These are phyloP conservation scores for Hanseniaspora mollemarum DNA, from an alignment of 805 yeast species.

Conservation along the genomic window DNA sequence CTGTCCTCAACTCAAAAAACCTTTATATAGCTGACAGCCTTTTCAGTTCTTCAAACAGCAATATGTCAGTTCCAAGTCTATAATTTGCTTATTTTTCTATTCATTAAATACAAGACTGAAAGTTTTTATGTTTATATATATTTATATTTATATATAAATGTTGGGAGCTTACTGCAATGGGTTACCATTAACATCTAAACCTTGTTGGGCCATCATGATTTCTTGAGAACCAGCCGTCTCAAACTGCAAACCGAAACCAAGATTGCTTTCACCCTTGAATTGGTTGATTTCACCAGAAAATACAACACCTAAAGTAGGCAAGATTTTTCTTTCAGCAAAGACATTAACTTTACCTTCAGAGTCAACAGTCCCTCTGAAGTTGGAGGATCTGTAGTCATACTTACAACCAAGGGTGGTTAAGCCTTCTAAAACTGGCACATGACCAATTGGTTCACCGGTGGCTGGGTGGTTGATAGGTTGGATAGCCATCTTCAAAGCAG, in stretches of 20 bases:
- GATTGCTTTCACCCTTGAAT: conserved; percentile 57
- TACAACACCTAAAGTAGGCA: conserved; percentile 79
- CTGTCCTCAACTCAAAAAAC: neutral
- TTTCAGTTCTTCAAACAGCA: neutral
- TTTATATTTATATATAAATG: conserved; percentile 15
- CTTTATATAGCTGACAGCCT: neutral
- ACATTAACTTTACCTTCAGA: conserved; percentile 82
- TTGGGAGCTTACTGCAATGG: conserved; percentile 59
- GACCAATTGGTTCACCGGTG: conserved; percentile 68
- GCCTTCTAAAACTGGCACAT: conserved; percentile 80
- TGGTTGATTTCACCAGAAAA: conserved; percentile 93
- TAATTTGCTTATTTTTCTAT: neutral
- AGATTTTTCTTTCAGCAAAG: conserved; percentile 82
- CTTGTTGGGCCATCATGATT: conserved; percentile 82
- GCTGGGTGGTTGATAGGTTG: conserved; percentile 63
- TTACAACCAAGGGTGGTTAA: conserved; percentile 90
- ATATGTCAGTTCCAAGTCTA: neutral
- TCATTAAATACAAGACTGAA: conserved; percentile 9
- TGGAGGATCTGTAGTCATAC: conserved; percentile 92
- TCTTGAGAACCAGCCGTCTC: conserved; percentile 93
- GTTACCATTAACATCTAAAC: conserved; percentile 75
- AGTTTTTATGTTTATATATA: conserved; percentile 14
- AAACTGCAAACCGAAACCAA: conserved; percentile 91
- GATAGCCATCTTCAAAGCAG: conserved; percentile 66
- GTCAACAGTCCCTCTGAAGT: conserved; percentile 90